Conservation (phyloP, 2,329 filamentous ascomycete genomes). For the Coniochaeta hoffmannii region DNA sequence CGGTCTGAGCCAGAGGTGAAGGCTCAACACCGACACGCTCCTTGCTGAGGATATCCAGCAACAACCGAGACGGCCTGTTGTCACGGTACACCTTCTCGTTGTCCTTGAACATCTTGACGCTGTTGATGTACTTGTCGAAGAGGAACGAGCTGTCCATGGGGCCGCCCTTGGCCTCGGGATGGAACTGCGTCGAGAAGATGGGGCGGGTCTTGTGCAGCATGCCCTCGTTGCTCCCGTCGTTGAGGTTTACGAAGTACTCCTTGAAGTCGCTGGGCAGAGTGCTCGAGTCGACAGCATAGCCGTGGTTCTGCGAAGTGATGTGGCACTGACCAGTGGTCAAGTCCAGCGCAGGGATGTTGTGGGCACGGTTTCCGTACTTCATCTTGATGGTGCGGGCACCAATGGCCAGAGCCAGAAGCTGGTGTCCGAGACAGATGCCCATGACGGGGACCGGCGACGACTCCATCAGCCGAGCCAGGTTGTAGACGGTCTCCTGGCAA, state of each 20-base stretch:
- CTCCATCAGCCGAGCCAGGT: conserved; percentile 85
- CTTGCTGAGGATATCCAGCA: conserved; percentile 87
- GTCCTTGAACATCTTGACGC: conserved; percentile 82
- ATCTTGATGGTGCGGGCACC: conserved; percentile 92
- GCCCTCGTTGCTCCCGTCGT: conserved; percentile 94
- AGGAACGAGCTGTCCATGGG: conserved; percentile 93
- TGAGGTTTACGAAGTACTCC: conserved; percentile 98
- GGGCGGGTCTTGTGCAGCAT: conserved; percentile 95
- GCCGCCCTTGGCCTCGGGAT: conserved; percentile 95
- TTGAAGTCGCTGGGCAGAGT: conserved; percentile 84
- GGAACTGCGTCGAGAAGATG: conserved; percentile 98
- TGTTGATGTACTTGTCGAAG: conserved; percentile 93
- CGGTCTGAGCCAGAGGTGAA: conserved; percentile 45
- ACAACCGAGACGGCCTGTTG: conserved; percentile 77
- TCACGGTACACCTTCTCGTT: conserved; percentile 73
- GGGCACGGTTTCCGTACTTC: conserved; percentile 97
- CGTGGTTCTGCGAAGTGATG: conserved; percentile 98
- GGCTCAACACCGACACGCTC: conserved; percentile 88
- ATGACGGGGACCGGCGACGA: conserved; percentile 87
- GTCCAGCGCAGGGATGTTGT: conserved; percentile 95
- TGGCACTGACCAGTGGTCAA: conserved; percentile 95
- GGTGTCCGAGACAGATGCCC: conserved; percentile 96
- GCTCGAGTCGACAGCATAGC: conserved; percentile 83
- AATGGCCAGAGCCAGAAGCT: conserved; percentile 83
- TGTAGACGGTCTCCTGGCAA: conserved; percentile 90